Conservation (phyloP, 2,329 filamentous ascomycete genomes). For the Aspergillus texensis region DNA sequence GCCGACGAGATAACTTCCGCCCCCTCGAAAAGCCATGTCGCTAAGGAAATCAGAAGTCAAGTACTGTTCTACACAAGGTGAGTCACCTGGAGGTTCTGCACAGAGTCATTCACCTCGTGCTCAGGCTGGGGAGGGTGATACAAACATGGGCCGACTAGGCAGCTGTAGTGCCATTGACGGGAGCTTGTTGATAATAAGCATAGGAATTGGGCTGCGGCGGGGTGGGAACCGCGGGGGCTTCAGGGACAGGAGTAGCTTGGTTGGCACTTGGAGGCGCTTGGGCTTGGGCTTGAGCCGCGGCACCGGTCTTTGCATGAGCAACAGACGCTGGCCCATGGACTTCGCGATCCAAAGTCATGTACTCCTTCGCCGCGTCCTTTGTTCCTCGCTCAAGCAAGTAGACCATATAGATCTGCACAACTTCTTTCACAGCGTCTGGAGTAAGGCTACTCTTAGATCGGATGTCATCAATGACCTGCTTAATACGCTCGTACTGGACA, state of each 20-base stretch:
- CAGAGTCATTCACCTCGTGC: conserved; percentile 10
- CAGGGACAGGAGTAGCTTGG: conserved; percentile 4
- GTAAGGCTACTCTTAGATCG: conserved; percentile 72
- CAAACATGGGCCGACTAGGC: conserved; percentile 13
- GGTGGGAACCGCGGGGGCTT: conserved; percentile 13
- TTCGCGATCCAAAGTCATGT: conserved; percentile 78
- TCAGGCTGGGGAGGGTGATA: neutral
- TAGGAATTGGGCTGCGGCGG: conserved; percentile 28
- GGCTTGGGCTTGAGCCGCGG: conserved; percentile 16
- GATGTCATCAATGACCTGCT: conserved; percentile 76
- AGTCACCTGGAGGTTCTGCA: conserved; percentile 11
- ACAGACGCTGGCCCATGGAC: conserved; percentile 69
- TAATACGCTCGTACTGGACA: conserved; percentile 72
- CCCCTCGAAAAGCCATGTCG: conserved; percentile 25
- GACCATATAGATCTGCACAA: conserved; percentile 76
- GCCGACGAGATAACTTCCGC: conserved; percentile 5
- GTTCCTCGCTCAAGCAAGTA: conserved; percentile 83
- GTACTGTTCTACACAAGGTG: conserved; percentile 24
- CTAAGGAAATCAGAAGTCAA: conserved; percentile 24
- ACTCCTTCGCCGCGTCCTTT: conserved; percentile 83
- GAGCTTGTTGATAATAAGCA: conserved; percentile 34
- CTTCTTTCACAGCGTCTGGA: conserved; percentile 67
- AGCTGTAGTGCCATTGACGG: conserved; percentile 30
- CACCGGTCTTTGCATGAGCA: conserved; percentile 33
- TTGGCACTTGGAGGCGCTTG: conserved; percentile 13